phyloP scores from a whole-genome alignment of 139 green algal genomes.

The Chlamydomonas sp. region DNA sequence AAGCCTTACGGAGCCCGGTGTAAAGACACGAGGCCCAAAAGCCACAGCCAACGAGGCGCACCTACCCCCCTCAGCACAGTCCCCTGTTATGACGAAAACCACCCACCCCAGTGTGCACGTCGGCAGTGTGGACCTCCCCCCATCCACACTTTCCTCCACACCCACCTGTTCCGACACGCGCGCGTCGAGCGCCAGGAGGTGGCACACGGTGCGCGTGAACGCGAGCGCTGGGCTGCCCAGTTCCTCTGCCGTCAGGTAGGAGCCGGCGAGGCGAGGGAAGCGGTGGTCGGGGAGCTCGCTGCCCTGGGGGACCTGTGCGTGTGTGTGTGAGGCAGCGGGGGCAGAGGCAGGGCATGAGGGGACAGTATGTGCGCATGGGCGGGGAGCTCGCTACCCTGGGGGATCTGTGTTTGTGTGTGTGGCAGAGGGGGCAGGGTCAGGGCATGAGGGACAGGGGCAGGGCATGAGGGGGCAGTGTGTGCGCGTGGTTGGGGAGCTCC shows the following conservation, averaged over 20 bases:
- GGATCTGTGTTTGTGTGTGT: not conserved
- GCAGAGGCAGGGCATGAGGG: too few species aligned
- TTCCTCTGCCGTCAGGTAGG: slow-evolving; percentile 59
- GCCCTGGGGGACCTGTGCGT: slow-evolving; percentile 8
- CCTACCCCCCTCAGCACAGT: too few species aligned
- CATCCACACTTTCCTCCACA: too few species aligned
- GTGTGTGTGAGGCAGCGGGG: not conserved
- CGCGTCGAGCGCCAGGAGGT: slow-evolving; percentile 70
- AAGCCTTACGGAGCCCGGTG: too few species aligned
- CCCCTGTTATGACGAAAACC: too few species aligned
- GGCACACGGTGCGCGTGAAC: slow-evolving; percentile 68
- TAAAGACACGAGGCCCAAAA: too few species aligned
- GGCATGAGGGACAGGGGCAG: not conserved
- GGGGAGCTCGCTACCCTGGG: not conserved
- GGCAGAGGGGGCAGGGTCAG: too few species aligned
- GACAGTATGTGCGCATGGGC: not conserved
- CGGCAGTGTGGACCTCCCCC: too few species aligned
- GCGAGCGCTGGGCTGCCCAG: slow-evolving; percentile 74
- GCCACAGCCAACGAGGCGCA: too few species aligned
- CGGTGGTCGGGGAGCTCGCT: slow-evolving; percentile 42
- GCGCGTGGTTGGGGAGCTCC: too few species aligned
- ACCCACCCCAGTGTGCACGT: not conserved
- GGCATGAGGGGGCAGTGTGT: not conserved
- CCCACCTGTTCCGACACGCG: slow-evolving; percentile 39
- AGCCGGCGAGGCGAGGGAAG: slow-evolving; percentile 75